Evolutionary conservation across 345 rosid species (phyloP).

Genomic region (Citrus australasica): DNA sequence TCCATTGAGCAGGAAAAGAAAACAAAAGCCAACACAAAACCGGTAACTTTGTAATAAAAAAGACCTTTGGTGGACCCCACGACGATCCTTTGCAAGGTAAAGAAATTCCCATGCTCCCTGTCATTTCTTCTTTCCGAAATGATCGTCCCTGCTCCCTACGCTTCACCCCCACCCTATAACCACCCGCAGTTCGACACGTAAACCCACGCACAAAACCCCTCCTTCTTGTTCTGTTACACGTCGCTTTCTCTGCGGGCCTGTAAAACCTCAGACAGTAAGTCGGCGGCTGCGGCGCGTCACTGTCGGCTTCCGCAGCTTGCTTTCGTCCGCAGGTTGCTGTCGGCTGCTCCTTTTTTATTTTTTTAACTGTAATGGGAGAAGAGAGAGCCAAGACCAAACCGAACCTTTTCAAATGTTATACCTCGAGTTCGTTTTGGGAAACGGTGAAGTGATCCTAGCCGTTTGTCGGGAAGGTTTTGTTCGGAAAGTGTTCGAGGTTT

Average conservation of each 20-base stretch:
- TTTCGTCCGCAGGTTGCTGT: conserved; percentile 27
- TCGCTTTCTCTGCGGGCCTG: conserved; percentile 39
- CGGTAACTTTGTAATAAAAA: neutral
- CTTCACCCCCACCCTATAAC: neutral
- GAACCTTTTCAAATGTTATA: neutral
- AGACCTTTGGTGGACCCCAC: neutral
- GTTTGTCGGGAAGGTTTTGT: neutral
- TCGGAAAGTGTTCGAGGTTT: neutral
- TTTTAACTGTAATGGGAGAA: neutral
- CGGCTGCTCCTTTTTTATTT: conserved; percentile 9
- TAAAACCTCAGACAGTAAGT: conserved; percentile 28
- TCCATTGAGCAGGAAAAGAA: neutral
- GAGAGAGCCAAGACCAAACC: neutral
- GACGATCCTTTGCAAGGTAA: neutral
- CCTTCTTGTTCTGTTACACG: conserved; percentile 21
- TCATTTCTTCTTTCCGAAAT: conserved; percentile 15
- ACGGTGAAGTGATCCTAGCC: neutral
- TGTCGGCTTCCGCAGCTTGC: conserved; percentile 40
- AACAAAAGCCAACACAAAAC: neutral
- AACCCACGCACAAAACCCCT: neutral
- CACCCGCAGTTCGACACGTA: conserved; percentile 7
- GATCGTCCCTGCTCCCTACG: conserved; percentile 15
- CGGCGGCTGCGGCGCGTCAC: conserved; percentile 57
- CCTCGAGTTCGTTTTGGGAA: neutral
- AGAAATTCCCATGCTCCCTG: conserved; percentile 23